A percentile compares a stretch with the other conserved stretches of the same genome.
These are phyloP conservation scores for Paspalum vaginatum DNA, from an alignment of 176 grass and related monocot genomes.

Conservation along the genomic window DNA sequence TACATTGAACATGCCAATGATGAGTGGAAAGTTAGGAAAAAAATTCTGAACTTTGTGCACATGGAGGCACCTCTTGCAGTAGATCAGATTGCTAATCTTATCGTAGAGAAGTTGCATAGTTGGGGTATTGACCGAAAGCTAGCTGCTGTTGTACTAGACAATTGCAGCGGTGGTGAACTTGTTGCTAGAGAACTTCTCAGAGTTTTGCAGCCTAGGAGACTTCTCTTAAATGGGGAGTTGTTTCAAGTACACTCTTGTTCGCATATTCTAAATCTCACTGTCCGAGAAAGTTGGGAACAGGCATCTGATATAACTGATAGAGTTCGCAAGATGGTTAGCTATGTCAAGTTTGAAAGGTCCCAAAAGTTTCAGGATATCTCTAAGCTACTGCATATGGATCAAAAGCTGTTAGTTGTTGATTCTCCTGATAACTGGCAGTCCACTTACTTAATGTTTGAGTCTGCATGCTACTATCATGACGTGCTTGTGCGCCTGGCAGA, in stretches of 20 bases:
- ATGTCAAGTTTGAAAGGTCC: conserved; percentile 86
- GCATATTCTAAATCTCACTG: conserved; percentile 75
- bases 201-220: conserved; percentile 63
- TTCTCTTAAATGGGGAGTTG: conserved; percentile 73
- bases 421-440: conserved; percentile 78
- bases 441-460: conserved; percentile 91
- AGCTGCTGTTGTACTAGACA: conserved; percentile 73
- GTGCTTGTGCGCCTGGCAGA: conserved; percentile 70
- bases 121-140: conserved; percentile 88
- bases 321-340: conserved; percentile 71
- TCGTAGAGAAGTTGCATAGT: conserved; percentile 71
- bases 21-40: conserved; percentile 94
- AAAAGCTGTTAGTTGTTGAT: conserved; percentile 82
- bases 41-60: conserved; percentile 86
- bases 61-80: conserved; percentile 53
- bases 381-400: conserved; percentile 63
- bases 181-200: conserved; percentile 73
- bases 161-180: conserved; percentile 62
- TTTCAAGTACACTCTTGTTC: conserved; percentile 80
- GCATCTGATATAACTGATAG: conserved; percentile 60
- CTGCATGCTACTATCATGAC: conserved; percentile 85
- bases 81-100: conserved; percentile 59
- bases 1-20: conserved; percentile 71
- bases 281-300: conserved; percentile 79
- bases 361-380: conserved; percentile 72